Evolutionary conservation across 495 filamentous ascomycete genomes (phyloP).

Genomic region (Aspergillus funiculosus): DNA sequence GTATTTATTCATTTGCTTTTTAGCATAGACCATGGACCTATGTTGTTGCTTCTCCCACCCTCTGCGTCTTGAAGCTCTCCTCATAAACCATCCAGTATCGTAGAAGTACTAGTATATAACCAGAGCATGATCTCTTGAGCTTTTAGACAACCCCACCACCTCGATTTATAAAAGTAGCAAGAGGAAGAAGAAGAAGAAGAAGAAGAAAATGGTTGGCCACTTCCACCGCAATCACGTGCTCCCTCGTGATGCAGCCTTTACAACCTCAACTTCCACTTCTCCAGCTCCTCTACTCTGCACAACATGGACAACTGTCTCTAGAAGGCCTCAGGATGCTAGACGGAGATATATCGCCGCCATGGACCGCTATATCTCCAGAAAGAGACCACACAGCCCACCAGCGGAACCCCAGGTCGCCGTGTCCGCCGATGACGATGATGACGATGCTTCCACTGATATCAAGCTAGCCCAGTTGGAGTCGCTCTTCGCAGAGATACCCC

Average conservation of each 20-base stretch:
- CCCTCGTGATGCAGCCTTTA: no score
- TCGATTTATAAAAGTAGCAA: neutral
- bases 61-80: no score
- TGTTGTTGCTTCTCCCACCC: no score
- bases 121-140: no score
- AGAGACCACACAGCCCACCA: constrained; percentile 36
- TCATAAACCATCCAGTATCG: no score
- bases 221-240: constrained; percentile 33
- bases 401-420: neutral
- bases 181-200: neutral
- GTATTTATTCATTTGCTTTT: no score
- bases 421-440: constrained; percentile 22
- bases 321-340: constrained; percentile 1
- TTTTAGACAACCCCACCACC: no score
- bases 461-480: constrained; percentile 82
- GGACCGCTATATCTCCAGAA: constrained; percentile 54
- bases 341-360: constrained; percentile 26
- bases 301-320: neutral
- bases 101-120: no score
- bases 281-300: neutral
- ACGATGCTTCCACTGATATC: constrained; percentile 75
- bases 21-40: no score
- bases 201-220: constrained; percentile 27
- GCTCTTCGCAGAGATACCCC: constrained; percentile 57
- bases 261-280: no score